These are phyloP conservation scores for Lentinula guzmanii DNA, from an alignment of 768 basidiomycete species.

Conservation along the genomic window DNA sequence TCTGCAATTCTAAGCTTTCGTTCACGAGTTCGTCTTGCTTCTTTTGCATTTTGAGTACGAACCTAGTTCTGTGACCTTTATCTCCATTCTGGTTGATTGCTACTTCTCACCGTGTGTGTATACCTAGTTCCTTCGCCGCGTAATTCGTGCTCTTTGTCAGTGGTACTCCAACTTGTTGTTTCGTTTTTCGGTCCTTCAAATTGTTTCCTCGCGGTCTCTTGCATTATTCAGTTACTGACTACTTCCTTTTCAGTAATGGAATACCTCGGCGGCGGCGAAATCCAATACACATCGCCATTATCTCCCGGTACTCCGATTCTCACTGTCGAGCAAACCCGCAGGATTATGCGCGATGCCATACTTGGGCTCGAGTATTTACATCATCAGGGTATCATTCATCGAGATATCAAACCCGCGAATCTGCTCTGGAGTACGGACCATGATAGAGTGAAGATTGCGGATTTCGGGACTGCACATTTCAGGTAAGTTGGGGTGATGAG, in stretches of 20 bases:
- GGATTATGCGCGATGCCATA: slow-evolving; percentile 89
- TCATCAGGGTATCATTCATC: slow-evolving; percentile 96
- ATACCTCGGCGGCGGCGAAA: slow-evolving; percentile 91
- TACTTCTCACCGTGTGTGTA: too few relatives aligned
- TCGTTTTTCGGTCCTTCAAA: background rate
- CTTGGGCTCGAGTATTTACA: slow-evolving; percentile 95
- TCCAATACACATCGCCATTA: slow-evolving; percentile 73
- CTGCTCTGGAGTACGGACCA: slow-evolving; percentile 87
- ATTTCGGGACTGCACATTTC: slow-evolving; percentile 97
- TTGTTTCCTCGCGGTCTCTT: background rate
- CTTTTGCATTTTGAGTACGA: background rate
- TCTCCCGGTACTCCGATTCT: slow-evolving; percentile 62
- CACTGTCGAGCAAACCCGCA: slow-evolving; percentile 74
- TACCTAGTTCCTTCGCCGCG: too few relatives aligned
- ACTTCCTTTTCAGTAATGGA: slow-evolving; percentile 70
- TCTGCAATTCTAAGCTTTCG: background rate
- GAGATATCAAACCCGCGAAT: slow-evolving; percentile 99
- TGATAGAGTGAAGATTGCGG: slow-evolving; percentile 90
- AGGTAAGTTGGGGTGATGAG: slow-evolving; percentile 20
- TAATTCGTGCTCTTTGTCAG: too few relatives aligned
- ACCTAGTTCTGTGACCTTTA: background rate
- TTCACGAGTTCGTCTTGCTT: slow-evolving; percentile 5
- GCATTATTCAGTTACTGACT: slow-evolving; percentile 1
- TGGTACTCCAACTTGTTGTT: background rate
- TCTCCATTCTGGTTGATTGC: too few relatives aligned